These are phyloP conservation scores for Strobilomyces echinocephalus DNA, from an alignment of 768 basidiomycete genomes.

Conservation along the genomic window DNA sequence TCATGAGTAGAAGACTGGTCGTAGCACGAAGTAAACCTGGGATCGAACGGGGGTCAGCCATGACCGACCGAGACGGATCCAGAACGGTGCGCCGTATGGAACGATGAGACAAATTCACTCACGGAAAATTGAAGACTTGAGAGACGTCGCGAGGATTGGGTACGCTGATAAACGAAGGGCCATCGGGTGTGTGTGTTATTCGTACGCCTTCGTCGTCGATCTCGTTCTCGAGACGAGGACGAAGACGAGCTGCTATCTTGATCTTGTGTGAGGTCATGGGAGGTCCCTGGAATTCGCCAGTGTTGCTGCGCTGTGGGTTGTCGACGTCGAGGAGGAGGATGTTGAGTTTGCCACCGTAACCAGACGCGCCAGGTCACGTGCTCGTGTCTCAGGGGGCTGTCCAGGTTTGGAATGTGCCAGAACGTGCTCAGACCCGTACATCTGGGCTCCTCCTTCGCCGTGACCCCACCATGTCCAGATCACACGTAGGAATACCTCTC, in stretches of 20 bases:
- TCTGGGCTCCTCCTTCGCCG: no score
- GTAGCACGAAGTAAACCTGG: conserved; percentile 72
- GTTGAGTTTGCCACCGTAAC: conserved; percentile 24
- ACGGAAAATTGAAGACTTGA: conserved; percentile 80
- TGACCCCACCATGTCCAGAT: conserved; percentile 20
- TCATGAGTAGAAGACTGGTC: conserved; percentile 66
- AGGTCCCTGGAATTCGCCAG: not conserved
- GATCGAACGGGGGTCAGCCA: conserved; percentile 1
- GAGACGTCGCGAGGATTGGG: conserved; percentile 64
- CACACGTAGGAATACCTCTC: conserved; percentile 52
- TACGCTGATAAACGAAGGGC: conserved; percentile 53
- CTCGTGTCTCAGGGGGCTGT: not conserved
- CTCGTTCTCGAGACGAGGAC: conserved; percentile 61
- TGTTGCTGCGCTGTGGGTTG: not conserved
- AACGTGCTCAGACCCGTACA: no score
- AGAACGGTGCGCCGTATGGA: not conserved
- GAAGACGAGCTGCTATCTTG: conserved; percentile 67
- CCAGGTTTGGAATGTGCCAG: not conserved
- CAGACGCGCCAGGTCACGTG: conserved; percentile 27
- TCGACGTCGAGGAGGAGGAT: not conserved
- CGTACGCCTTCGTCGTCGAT: conserved; percentile 57
- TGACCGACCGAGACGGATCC: not conserved
- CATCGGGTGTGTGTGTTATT: conserved; percentile 41
- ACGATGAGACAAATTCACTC: conserved; percentile 19
- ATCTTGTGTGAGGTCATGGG: conserved; percentile 44